Conservation (phyloP, 345 rosid species). For the Eucalyptus leucophloia region DNA sequence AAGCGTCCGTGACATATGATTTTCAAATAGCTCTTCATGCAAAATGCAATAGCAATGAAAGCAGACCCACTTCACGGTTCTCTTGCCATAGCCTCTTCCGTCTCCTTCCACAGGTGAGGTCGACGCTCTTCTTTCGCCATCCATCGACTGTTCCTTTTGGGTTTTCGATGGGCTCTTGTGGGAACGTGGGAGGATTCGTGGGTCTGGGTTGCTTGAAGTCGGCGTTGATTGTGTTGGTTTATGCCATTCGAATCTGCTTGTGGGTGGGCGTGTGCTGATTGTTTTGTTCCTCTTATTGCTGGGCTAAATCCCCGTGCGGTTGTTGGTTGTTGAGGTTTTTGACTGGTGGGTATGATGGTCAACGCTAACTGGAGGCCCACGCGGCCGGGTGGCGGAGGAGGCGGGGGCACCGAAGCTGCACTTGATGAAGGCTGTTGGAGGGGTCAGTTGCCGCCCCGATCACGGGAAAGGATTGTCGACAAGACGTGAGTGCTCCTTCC, state of each 20-base stretch:
- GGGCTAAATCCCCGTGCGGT: not conserved
- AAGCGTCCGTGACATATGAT: too few relatives aligned
- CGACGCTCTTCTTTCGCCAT: not conserved
- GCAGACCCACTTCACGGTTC: not conserved
- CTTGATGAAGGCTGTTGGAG: slow-evolving; percentile 51
- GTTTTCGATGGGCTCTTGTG: not conserved
- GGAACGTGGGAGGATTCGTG: not conserved
- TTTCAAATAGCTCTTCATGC: too few relatives aligned
- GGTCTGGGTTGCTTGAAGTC: not conserved
- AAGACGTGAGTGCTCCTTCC: slow-evolving; percentile 30
- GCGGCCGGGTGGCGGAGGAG: slow-evolving; percentile 16
- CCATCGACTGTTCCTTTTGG: not conserved
- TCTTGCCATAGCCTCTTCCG: not conserved
- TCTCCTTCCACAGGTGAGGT: not conserved
- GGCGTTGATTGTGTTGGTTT: not conserved
- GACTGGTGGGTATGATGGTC: slow-evolving; percentile 12
- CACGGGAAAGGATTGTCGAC: slow-evolving; percentile 30
- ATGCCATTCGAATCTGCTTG: too few relatives aligned
- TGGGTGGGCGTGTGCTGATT: not conserved
- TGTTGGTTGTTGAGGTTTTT: not conserved
- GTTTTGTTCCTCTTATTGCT: not conserved
- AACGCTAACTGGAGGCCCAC: slow-evolving; percentile 22
- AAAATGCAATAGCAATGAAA: not conserved
- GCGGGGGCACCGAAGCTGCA: slow-evolving; percentile 2
- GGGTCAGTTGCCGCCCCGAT: slow-evolving; percentile 23